Base-by-base conservation (phyloP, 2,329 filamentous ascomycete genomes). In the Fusarium sp. region DNA sequence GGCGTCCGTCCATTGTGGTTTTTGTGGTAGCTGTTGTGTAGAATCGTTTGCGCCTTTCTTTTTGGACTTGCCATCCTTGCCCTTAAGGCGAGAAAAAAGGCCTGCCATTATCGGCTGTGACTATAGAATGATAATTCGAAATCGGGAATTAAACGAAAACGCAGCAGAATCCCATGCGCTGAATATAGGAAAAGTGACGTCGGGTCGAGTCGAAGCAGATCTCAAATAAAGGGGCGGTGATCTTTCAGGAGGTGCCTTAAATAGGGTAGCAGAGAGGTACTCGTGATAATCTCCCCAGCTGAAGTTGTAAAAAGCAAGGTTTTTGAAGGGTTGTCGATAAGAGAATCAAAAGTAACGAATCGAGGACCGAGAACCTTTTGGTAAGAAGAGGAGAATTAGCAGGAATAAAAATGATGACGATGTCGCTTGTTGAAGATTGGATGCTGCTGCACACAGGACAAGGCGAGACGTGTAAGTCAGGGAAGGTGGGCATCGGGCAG, bases 1-100 rank as follows among this genome's bases (percentile, higher is more conserved):
- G 73, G 94, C 93, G 82, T 98, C 93, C 70, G 94, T 93, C 93
- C 94, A 98, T 82, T 89, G 89, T 63, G 93, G 93, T 84, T 95
- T 94, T 70, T 87, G 83, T 42, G 91, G 90, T 33, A 86, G 84
- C 73, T 87, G 84, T 68, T 89, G 83, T 56, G 86, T 81, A 22
- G 85, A 81, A 72, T 88, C 84, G 72, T 87, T 83, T 63, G 85
- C 83, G 74, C 87, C 89, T 84, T 95, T 95, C 84, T 93, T 93
- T 82, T 90, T 91, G 71, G 80, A 79, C 77, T 87, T 88, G 75
- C 85, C 88, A 85, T 96, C 94, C 85, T 92, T 95, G 85, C 89
- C 89, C 87, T 94, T 94, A 83, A 96, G 85, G 78, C 88, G 87
- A 71, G 89, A 89, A 79, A 91, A 90, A 73, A 90, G 82, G 77